phyloP scores from a whole-genome alignment of 371 early-diverging fungal species.

The Mortierella sp. region DNA sequence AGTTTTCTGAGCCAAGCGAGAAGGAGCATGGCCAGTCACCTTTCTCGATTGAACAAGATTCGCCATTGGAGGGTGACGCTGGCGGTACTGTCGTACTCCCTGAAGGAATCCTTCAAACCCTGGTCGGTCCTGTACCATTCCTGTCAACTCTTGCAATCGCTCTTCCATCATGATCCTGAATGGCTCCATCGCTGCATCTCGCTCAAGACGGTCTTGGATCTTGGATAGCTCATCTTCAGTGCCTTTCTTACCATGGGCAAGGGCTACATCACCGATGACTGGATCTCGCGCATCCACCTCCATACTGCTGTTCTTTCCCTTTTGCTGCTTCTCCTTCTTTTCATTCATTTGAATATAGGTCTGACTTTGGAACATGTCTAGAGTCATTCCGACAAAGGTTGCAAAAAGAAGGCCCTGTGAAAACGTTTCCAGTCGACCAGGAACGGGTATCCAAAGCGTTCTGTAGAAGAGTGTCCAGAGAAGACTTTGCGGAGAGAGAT shows the following conservation, averaged over 20 bases:
- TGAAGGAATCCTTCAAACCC: slow-evolving; percentile 50
- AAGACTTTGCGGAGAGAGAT: slow-evolving; percentile 43
- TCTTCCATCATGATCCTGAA: slow-evolving; percentile 37
- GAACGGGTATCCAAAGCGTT: slow-evolving; percentile 47
- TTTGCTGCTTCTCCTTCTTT: slow-evolving; percentile 8
- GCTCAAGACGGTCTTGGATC: slow-evolving; percentile 8
- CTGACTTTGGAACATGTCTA: slow-evolving; percentile 39
- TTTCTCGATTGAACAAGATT: too few species aligned
- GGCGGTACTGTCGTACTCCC: slow-evolving; percentile 29
- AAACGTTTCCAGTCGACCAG: slow-evolving; percentile 42
- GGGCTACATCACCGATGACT: not conserved
- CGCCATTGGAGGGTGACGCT: slow-evolving; percentile 28
- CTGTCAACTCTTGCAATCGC: slow-evolving; percentile 24
- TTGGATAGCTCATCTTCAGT: too few species aligned
- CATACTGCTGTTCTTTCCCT: not conserved
- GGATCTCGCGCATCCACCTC: not conserved
- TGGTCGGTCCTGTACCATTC: slow-evolving; percentile 40
- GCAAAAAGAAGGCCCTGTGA: slow-evolving; percentile 40
- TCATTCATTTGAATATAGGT: slow-evolving; percentile 22
- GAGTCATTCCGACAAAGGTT: slow-evolving; percentile 41
- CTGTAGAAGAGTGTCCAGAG: slow-evolving; percentile 47
- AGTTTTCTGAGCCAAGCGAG: too few species aligned
- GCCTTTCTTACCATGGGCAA: too few species aligned
- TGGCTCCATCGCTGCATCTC: slow-evolving; percentile 37
- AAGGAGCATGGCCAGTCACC: too few species aligned